Evolutionary conservation across 192 early-diverging fungal species (phyloP).

Genomic region (Borealophlyctis nickersoniae): DNA sequence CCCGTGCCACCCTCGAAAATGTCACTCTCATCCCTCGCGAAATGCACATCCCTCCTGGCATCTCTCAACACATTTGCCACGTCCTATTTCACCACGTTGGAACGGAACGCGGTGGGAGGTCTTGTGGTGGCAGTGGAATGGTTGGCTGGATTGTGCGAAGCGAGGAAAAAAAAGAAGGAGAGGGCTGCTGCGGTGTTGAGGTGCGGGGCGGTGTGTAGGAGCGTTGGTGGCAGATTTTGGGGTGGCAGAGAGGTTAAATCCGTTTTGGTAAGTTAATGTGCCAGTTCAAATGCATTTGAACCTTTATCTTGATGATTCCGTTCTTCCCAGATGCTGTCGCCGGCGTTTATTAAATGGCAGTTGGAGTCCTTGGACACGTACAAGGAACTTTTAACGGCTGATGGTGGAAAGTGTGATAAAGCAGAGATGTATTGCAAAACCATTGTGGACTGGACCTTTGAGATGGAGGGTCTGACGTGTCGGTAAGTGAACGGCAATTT

Average conservation of each 20-base stretch:
- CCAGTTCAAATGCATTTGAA: too few species aligned
- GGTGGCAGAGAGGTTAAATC: background rate
- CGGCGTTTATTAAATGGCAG: too few species aligned
- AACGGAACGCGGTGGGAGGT: conserved; percentile 8
- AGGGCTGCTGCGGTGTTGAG: background rate
- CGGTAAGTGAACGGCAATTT: too few species aligned
- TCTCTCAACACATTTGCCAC: conserved; percentile 11
- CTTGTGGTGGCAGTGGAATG: conserved; percentile 2
- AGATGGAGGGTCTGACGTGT: too few species aligned
- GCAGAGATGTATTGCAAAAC: too few species aligned
- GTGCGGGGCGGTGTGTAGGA: background rate
- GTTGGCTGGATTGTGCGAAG: background rate
- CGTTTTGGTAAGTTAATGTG: background rate
- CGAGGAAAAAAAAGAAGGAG: background rate
- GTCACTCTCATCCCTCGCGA: background rate
- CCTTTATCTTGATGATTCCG: too few species aligned
- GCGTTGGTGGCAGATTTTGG: background rate
- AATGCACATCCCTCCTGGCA: background rate
- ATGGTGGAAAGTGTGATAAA: too few species aligned
- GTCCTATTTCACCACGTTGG: conserved; percentile 7
- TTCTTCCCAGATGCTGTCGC: too few species aligned
- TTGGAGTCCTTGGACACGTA: too few species aligned
- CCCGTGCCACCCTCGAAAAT: background rate
- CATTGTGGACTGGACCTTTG: too few species aligned
- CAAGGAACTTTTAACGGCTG: too few species aligned